Evolutionary conservation across 192 early-diverging fungal species (phyloP).

Genomic region (Powellomyces hirtus): DNA sequence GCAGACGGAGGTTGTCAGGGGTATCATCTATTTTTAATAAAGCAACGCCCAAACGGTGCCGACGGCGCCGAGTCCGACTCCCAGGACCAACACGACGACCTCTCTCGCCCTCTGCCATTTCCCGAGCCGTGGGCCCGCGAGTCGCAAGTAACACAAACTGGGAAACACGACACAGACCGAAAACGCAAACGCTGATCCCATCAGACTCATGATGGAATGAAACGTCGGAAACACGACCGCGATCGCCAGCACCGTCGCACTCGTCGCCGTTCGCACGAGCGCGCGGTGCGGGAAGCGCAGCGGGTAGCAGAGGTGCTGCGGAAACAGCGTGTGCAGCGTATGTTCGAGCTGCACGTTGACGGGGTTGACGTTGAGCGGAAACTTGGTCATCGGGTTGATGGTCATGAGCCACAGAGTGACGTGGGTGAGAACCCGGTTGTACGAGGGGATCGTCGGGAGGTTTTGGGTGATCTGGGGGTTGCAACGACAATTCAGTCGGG

Average conservation of each 20-base stretch:
- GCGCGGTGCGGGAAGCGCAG: background rate
- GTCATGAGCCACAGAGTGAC: constrained; percentile 61
- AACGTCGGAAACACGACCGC: constrained; percentile 64
- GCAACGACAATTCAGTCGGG: too few relatives aligned
- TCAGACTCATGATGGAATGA: constrained; percentile 63
- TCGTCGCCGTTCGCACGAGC: constrained; percentile 29
- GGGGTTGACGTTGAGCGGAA: constrained; percentile 62
- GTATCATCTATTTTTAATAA: background rate
- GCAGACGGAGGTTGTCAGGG: too few relatives aligned
- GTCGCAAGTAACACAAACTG: constrained; percentile 40
- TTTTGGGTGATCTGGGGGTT: constrained; percentile 65
- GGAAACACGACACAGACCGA: constrained; percentile 55
- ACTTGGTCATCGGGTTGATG: constrained; percentile 71
- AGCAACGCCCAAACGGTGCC: constrained; percentile 23
- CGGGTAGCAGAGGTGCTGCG: background rate
- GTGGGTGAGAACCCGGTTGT: constrained; percentile 46
- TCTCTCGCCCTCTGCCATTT: constrained; percentile 20
- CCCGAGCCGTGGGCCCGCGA: constrained; percentile 30
- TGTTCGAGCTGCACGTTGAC: constrained; percentile 35
- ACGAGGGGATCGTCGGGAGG: constrained; percentile 54
- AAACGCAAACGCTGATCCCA: constrained; percentile 55
- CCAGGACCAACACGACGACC: constrained; percentile 17
- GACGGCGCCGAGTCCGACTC: constrained; percentile 26
- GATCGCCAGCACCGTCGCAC: constrained; percentile 41
- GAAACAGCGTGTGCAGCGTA: background rate